Evolutionary conservation across 140 eudicot genomes (phyloP), one percentile per base, ranked within the genome.

Genomic region (Oenanthe javanica): DNA sequence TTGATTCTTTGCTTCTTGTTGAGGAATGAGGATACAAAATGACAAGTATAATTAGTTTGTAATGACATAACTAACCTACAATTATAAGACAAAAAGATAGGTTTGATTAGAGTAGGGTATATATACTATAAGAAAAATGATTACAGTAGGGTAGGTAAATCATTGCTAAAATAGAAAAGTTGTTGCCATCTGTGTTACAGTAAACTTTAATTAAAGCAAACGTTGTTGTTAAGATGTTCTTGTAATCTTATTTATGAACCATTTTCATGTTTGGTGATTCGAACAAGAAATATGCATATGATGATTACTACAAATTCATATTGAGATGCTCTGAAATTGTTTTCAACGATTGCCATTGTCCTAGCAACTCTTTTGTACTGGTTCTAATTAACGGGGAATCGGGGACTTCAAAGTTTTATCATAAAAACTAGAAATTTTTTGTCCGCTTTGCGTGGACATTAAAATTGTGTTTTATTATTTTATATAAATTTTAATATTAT

Each of bases 1-100:
- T 84, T 79, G 85, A 84, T 50, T 80, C 46, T n/a, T 79, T 89
- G 90, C 79, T 81, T 83, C 83, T 75, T 45, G 61, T 52, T 14
- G 83, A 70, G 86, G 87, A 69, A 31, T 61, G 87, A 77, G 74
- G 61, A 67, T 38, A 79, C 16, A 46, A n/a, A 46, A 4, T 23
- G 79, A 46, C 79, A 81, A 72, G 84, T 31, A 46, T 76, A 84
- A 76, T 27, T 49, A 55, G 72, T 43, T 48, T 80, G 79, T 54
- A 61, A 81, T 81, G 70, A 74, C 67, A 67, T 43, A 85, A 85
- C 83, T 43, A 73, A 74, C 57, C 55, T 46, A 19, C 52, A 36
- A 87, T 85, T 77, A 27, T 14, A 80, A 83, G 80, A 61, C 75
- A 76, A 76, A 77, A 76, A 77, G 49, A 50, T 36, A 79, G 43